Evolutionary conservation across 2,329 filamentous ascomycete genomes (phyloP).

Genomic region (Xylariaceae sp.): DNA sequence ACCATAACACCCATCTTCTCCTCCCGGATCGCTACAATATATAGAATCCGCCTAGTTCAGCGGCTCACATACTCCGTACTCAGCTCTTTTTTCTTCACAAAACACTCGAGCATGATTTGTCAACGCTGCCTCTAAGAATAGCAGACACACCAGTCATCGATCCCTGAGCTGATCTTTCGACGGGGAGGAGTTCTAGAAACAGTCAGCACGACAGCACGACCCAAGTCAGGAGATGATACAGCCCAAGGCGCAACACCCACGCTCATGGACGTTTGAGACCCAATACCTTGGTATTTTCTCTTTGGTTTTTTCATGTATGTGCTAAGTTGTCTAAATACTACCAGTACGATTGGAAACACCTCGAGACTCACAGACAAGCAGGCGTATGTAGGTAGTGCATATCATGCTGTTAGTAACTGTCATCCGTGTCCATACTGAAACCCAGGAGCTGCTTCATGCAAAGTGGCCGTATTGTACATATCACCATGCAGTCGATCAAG

Average conservation of each 20-base stretch:
- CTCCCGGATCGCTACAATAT: constrained; percentile 7
- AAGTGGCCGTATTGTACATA: background rate
- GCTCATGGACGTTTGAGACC: background rate
- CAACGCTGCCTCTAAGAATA: constrained; percentile 19
- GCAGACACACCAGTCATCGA: constrained; percentile 7
- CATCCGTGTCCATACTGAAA: background rate
- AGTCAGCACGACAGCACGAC: constrained; percentile 17
- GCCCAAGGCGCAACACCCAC: background rate
- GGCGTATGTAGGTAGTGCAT: too few relatives aligned
- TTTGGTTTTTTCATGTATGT: too few relatives aligned
- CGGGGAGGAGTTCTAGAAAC: constrained; percentile 16
- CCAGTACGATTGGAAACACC: too few relatives aligned
- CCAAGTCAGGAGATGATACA: constrained; percentile 9
- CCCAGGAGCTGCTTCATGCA: background rate
- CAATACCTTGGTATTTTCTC: background rate
- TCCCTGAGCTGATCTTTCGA: constrained; percentile 17
- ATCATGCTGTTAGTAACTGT: background rate
- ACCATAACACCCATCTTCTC: constrained; percentile 3
- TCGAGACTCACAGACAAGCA: too few relatives aligned
- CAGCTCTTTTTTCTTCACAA: background rate
- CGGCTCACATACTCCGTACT: background rate
- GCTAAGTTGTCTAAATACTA: too few relatives aligned
- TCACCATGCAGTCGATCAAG: background rate
- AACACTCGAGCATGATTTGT: constrained; percentile 15
- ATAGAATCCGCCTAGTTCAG: background rate